Evolutionary conservation across 1,139 yeast genomes (phyloP), one percentile per base, ranked within the genome.

Genomic region (Scheffersomyces illinoinensis): DNA sequence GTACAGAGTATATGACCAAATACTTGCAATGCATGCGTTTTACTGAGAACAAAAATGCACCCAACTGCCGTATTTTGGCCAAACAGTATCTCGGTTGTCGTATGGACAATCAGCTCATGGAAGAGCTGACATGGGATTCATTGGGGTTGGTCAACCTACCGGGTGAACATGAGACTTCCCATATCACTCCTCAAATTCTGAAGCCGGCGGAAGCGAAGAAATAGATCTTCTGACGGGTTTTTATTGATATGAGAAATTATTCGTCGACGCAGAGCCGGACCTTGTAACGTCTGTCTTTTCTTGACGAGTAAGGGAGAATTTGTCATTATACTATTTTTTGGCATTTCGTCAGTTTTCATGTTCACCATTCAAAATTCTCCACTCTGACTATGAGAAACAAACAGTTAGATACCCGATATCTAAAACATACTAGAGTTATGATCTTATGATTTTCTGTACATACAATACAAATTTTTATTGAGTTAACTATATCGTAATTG

Each of bases 101-200:
- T 64, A 95, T 95, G 98, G 93, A 91, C 56, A 82, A 93, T 71
- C 90, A 91, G 58, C 78, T 93, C 56, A 93, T 93, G 98, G 96
- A 89, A 46, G 72, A 79, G 63, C 92, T 91, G 55, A 88, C 85
- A 33, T 93, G 97, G 97, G 86, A 85, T 56, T 87, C 91, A 58
- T 76, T 93, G 56, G 98, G 98, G 0, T 79, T 93, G 53, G 71
- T 75, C 8, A 79, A 80, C 64, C 68, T 81, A 56, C 97, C 97
- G 1, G 90, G 85, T 2, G 92, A 88, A 64, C 74, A 71, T 61
- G 66, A 68, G 56, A 59, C 64, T 52, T 58, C 43, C 10, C 43
- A 33, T 33, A 33, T 33, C 43, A 33, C 43, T 33, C 43, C 43
- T 12, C 43, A 33, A 17, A 33, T 17, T 3, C 43, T 33, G 43